phyloP scores from a whole-genome alignment of 2,329 filamentous ascomycete species.

The Zymoseptoria tritici region DNA sequence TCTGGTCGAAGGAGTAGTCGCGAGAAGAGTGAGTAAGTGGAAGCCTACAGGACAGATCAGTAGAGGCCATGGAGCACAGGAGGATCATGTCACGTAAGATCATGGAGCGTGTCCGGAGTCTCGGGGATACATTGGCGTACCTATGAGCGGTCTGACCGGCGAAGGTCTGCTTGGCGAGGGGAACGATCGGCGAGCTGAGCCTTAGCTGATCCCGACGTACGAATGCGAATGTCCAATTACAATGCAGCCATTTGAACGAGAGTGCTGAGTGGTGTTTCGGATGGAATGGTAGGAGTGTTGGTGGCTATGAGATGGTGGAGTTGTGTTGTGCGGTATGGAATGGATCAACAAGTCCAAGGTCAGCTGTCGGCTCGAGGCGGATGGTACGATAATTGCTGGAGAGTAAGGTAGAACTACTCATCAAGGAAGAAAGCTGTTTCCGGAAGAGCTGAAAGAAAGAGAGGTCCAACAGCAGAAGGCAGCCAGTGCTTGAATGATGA shows the following conservation, averaged over 20 bases:
- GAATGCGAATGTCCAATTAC: background rate
- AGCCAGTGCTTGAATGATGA: background rate
- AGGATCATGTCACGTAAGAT: background rate
- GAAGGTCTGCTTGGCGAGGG: background rate
- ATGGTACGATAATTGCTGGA: background rate
- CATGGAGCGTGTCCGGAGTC: background rate
- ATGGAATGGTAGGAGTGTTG: background rate
- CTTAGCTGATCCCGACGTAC: background rate
- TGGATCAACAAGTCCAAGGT: background rate
- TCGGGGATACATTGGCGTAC: background rate
- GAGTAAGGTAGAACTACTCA: background rate
- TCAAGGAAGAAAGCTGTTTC: background rate
- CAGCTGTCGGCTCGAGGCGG: background rate
- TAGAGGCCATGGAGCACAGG: background rate
- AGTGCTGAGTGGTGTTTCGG: background rate
- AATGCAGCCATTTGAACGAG: background rate
- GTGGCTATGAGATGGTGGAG: background rate
- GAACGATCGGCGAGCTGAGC: background rate
- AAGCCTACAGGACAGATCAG: background rate
- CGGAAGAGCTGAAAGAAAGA: background rate
- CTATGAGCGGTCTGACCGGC: background rate
- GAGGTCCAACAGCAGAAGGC: background rate
- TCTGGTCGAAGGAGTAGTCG: background rate
- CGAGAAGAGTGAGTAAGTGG: background rate
- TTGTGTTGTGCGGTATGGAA: background rate